phyloP scores from a whole-genome alignment of 1,284 basidiomycete species.

The Kalmanozyma brasiliensis region DNA sequence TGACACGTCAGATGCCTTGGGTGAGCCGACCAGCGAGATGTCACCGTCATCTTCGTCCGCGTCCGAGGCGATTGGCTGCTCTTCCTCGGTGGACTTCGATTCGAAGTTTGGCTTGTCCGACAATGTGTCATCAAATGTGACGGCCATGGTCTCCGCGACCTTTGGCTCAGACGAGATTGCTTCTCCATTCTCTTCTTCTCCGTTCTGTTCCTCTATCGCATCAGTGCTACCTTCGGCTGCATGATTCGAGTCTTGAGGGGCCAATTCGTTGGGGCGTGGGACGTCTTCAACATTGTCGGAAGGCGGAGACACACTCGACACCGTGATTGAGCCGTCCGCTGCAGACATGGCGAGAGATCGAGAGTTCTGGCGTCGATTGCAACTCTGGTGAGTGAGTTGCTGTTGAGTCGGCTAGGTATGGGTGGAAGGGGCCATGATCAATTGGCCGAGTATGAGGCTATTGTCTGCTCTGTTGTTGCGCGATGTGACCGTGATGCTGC shows the following conservation, averaged over 20 bases:
- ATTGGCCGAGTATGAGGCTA: too few relatives aligned
- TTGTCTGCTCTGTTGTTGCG: too few relatives aligned
- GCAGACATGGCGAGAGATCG: background rate
- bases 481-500: too few relatives aligned
- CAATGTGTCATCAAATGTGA: background rate
- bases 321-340: background rate
- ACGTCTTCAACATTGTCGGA: background rate
- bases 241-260: background rate
- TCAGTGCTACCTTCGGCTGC: background rate
- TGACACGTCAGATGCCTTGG: background rate
- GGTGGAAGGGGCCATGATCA: too few relatives aligned
- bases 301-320: background rate
- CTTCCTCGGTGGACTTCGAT: background rate
- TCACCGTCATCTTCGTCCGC: constrained; percentile 19
- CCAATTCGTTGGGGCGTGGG: too few relatives aligned
- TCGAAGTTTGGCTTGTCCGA: too few relatives aligned
- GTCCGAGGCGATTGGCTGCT: background rate
- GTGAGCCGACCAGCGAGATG: constrained; percentile 28
- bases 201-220: background rate
- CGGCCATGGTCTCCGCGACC: background rate
- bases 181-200: too few relatives aligned
- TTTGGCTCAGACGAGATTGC: too few relatives aligned
- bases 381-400: too few relatives aligned
- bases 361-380: too few relatives aligned
- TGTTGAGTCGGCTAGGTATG: too few relatives aligned